Evolutionary conservation across 2,329 filamentous ascomycete species (phyloP), one percentile per base, ranked within the genome.

Genomic region (Mycosphaerella sp.): DNA sequence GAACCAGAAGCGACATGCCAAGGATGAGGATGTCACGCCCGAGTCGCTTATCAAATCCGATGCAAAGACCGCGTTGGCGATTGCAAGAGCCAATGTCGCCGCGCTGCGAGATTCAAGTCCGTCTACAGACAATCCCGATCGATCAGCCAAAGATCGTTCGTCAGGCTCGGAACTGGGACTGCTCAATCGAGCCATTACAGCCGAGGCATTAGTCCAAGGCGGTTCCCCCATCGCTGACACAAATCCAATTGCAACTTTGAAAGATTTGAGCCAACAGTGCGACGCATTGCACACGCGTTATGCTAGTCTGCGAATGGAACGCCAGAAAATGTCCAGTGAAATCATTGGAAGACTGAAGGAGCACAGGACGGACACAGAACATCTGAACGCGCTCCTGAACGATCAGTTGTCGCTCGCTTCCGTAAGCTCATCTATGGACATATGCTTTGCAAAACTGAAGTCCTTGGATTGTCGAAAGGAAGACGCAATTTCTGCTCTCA

Each of bases 361-460:
- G 17, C 52, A 58, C 28, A 56, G 57, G 37, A 48, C 45, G 37
- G 58, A 56, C 6, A 57, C 63, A 6, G 60, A 64, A 18, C 58
- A 62, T 42, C 49, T 50, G n/a, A 62, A 62, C 43, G 53, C 49
- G 6, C 49, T 67, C 35, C 50, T 67, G 10, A 59, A 65, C 39
- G 62, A 66, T 50, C 65, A 67, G 28, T 48, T 67, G 28, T 59
- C 58, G 14, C 57, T 67, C 9, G 52, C 61, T 5, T 60, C 64
- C 4, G 54, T 64, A 40, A 62, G 59, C 48, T 64, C 62, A 34
- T 66, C 64, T 1, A 66, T 67, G 62, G 64, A 67, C 41, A 65
- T 67, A 25, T 66, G 63, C 52, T 59, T 65, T 37, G 64, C 65
- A 6, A 65, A 66, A 41, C 48, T 67, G 28, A 66, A 65, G 42